Evolutionary conservation across 768 basidiomycete species (phyloP), one percentile per base, ranked within the genome.

Genomic region (Tricholoma matsutake): DNA sequence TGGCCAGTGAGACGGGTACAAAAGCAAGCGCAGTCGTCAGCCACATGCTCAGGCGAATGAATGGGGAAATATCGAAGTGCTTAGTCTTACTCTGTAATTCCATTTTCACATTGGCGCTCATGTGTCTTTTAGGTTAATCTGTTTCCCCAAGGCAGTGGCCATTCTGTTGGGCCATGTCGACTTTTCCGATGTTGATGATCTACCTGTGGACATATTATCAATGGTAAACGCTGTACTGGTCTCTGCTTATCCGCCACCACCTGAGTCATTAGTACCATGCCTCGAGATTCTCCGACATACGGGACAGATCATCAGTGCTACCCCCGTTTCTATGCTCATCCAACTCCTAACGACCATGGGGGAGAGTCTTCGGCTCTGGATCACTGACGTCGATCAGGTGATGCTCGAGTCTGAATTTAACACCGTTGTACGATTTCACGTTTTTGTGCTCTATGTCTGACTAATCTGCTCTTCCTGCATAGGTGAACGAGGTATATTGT

Each of bases 321-420:
- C 68, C 16, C 63, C 73, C 1, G 65, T 71, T 3, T 54, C 57
- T 0, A 63, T 72, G 20, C 71, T 79, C 9, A 65, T 79, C 6
- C 64, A 64, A 10, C 65, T 80, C n/a, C 62, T 86, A 8, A 64
- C 64, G 14, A 61, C 61, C 10, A 69, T 83, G 28, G 74, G 76
- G 22, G 67, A 73, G 34, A 69, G 81, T 20, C 64, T 86, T 4
- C 74, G 73, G 57, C 64, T 71, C 31, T 88, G 87, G 87, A 79
- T 88, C 20, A 75, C 75, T 45, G 86, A 87, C 60, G 75, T 75
- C 37, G 47, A 64, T 0, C 71, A 74, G 22, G 60, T 75, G 14
- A 72, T 88, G 54, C 64, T 72, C 2, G 75, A 77, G 4, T 65
- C 74, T 6, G 79, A 85, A 31, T 81, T 83, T 58, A 80, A 80